A percentile compares a stretch with the other conserved stretches of the same genome.
Conservation (phyloP, 2,329 filamentous ascomycete genomes). For the Penicillium sp. region DNA sequence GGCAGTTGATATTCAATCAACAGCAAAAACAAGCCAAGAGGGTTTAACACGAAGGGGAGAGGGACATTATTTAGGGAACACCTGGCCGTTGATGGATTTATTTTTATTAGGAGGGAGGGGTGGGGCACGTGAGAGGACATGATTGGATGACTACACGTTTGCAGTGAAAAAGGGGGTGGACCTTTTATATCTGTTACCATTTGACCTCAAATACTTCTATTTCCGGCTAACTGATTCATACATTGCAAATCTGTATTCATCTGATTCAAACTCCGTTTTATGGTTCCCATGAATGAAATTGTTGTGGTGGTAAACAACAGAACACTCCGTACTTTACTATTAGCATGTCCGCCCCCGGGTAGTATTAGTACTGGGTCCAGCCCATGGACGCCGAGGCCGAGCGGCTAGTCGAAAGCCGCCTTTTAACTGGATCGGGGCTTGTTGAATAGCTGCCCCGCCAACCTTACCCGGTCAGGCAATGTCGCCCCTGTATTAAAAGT, state of each 20-base stretch:
- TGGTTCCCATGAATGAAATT: background rate
- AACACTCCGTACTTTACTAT: background rate
- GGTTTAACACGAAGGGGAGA: background rate
- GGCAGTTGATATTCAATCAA: background rate
- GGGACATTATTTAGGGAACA: slow-evolving; percentile 25
- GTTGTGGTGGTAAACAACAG: background rate
- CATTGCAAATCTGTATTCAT: background rate
- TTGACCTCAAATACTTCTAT: background rate
- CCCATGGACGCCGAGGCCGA: background rate
- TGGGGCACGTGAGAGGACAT: slow-evolving; percentile 27
- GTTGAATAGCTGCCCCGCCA: slow-evolving; percentile 17
- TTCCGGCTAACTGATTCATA: background rate
- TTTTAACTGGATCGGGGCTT: slow-evolving; percentile 16
- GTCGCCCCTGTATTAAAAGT: slow-evolving; percentile 10
- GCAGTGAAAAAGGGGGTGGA: slow-evolving; percentile 26
- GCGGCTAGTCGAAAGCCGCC: slow-evolving; percentile 5
- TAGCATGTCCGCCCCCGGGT: background rate
- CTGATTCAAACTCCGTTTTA: background rate
- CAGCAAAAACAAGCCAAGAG: slow-evolving; percentile 9
- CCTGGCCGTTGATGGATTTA: slow-evolving; percentile 31
- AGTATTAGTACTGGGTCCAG: background rate
- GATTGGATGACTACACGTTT: slow-evolving; percentile 27
- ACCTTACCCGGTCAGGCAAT: slow-evolving; percentile 18
- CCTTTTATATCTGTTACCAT: background rate
- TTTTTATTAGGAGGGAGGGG: slow-evolving; percentile 22